Conservation (phyloP, 2,329 filamentous ascomycete species). For the Elsinoe batatas region DNA sequence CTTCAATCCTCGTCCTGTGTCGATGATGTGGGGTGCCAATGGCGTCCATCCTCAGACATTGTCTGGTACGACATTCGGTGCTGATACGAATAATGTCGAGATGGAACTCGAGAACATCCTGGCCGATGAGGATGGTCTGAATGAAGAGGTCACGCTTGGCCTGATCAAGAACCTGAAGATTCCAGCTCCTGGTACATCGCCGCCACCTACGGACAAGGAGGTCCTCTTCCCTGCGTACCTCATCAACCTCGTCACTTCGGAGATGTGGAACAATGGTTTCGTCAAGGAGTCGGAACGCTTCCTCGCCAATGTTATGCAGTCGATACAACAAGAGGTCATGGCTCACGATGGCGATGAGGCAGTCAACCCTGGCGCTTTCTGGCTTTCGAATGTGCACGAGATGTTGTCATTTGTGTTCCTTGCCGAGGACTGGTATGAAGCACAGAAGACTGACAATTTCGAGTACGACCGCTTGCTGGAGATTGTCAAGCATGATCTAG, state of each 20-base stretch:
- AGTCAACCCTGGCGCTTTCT: conserved; percentile 95
- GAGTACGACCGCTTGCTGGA: conserved; percentile 96
- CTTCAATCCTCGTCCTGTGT: conserved; percentile 91
- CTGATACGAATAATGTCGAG: conserved; percentile 81
- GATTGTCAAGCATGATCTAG: conserved; percentile 97
- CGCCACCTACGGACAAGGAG: conserved; percentile 93
- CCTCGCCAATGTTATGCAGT: conserved; percentile 98
- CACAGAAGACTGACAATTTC: conserved; percentile 98
- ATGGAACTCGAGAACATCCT: conserved; percentile 88
- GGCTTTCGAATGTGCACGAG: conserved; percentile 98
- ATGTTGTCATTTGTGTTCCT: conserved; percentile 99
- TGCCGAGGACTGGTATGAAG: conserved; percentile 98
- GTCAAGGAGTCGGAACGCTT: conserved; percentile 99
- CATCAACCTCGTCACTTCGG: conserved; percentile 96
- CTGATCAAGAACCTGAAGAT: conserved; percentile 96
- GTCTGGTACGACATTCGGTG: conserved; percentile 66
- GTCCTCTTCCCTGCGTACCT: conserved; percentile 97
- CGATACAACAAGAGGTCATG: conserved; percentile 99
- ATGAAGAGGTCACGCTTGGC: conserved; percentile 94
- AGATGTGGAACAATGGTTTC: conserved; percentile 99
- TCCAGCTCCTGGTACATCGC: conserved; percentile 73
- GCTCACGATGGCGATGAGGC: conserved; percentile 95
- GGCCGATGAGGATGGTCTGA: conserved; percentile 88
- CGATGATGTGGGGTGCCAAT: conserved; percentile 73
- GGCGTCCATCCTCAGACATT: conserved; percentile 57